Evolutionary conservation across 1,284 basidiomycete genomes (phyloP), one percentile per base, ranked within the genome.

Genomic region (Melampsora americana): DNA sequence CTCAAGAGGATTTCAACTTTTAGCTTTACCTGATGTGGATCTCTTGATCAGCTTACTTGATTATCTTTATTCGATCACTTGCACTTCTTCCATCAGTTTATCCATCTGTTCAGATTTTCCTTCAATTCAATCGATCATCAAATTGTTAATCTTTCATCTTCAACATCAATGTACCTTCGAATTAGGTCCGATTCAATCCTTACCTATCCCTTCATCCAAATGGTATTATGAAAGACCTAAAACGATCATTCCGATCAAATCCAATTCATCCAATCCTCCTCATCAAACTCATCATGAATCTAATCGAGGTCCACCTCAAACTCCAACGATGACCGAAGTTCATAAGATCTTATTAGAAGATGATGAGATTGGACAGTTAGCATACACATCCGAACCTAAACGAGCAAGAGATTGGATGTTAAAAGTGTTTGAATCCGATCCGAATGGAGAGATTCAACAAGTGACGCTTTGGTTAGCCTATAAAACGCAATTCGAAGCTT

Each of bases 391-490:
- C 14, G 72, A 74, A 44, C 64, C 72, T 16, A 59, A 67, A 56
- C 64, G 72, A 16, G 64, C 65, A 1, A 61, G 42, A 5, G 39
- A 60, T 32, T 74, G 72, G 72, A 74, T 74, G 72, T 46, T 42
- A 5, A 35, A 53, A 18, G 64, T 67, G n/a, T 74, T 74, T 20
- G 72, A 74, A 59, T 28, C 72, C 14, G 65, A 59, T 32, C 65
- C 64, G 20, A 65, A 65, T 14, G 48, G 48, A 0, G 72, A 74
- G 48, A 53, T 74, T n/a, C 72, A 74, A 61, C 72, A 74, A 48
- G 72, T 74, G 23, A 67, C 64, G 2, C 72, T 74, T 32, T 74
- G 72, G 72, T 53, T 66, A 35, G 72, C 72, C 6, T 74, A 74
- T 32, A 66, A 67, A 46, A 67, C 64, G 32, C 72, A 74, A 59